Percentiles rank a stretch among this genome's conserved stretches.
phyloP scores from a whole-genome alignment of 208 protist species.

The Trypanosoma boissoni region DNA sequence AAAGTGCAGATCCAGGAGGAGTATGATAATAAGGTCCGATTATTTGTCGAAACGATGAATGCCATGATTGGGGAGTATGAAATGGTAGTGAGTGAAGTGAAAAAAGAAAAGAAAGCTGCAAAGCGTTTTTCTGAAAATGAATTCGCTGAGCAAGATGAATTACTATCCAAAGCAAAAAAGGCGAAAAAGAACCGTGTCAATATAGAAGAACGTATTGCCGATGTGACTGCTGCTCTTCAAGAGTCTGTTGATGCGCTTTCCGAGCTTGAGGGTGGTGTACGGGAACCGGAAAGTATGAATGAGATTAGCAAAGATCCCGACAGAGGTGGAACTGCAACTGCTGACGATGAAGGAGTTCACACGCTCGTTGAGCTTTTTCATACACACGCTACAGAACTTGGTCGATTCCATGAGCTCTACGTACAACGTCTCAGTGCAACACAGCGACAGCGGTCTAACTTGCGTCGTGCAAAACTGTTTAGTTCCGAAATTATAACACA shows the following conservation, averaged over 20 bases:
- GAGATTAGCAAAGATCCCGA: slow-evolving; percentile 4
- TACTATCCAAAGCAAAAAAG: slow-evolving; percentile 74
- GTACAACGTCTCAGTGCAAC: slow-evolving; percentile 58
- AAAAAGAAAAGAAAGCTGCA: slow-evolving; percentile 73
- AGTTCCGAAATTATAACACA: slow-evolving; percentile 74
- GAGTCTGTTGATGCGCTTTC: slow-evolving; percentile 17
- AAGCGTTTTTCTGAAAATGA: slow-evolving; percentile 65
- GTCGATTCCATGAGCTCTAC: slow-evolving; percentile 57
- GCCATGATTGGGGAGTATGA: slow-evolving; percentile 83
- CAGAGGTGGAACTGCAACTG: slow-evolving; percentile 10
- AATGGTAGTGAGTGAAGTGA: slow-evolving; percentile 35
- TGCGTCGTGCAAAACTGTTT: slow-evolving; percentile 69
- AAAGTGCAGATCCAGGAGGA: slow-evolving; percentile 31
- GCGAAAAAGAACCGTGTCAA: slow-evolving; percentile 79
- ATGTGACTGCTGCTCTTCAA: slow-evolving; percentile 21
- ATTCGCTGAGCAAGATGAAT: slow-evolving; percentile 44
- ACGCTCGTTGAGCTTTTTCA: slow-evolving; percentile 58
- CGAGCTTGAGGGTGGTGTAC: slow-evolving; percentile 28
- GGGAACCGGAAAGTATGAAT: not conserved
- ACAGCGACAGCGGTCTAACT: slow-evolving; percentile 50
- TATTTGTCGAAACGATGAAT: slow-evolving; percentile 80
- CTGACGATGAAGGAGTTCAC: slow-evolving; percentile 51
- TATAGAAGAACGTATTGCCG: slow-evolving; percentile 43
- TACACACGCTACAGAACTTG: slow-evolving; percentile 51
- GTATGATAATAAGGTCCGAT: slow-evolving; percentile 47